Base-by-base conservation (phyloP, 106 monocot species). In the Phalaenopsis equestris region DNA sequence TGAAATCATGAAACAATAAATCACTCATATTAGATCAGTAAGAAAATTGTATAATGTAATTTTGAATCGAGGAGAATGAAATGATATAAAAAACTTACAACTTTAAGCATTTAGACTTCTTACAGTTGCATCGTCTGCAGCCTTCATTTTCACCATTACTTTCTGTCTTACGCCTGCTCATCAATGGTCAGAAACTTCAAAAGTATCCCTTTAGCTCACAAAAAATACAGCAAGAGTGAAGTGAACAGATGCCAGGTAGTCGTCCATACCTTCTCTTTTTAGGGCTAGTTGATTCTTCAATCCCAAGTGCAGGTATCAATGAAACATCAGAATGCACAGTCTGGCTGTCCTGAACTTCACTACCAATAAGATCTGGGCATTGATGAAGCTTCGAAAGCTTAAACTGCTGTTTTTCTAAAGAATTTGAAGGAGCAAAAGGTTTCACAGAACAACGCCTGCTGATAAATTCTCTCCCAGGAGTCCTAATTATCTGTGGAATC, bases 61-160 rank as follows among this genome's bases (percentile, higher is more conserved):
- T 43, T 5, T 45, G 17, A 74, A 30, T 30, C 52, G 2, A 76
- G 6, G 49, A 76, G 30, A 76, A 76, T 76, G 47, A n/a, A 23
- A 48, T 12, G 24, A 10, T 1, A 41, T 39, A 75, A 75, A 75
- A 78, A 39, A 56, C 93, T 89, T 80, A 99, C 98, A 99, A 94
- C 82, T 99, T 99, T 81, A 99, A 84, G 88, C 98, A 99, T 78
- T 99, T 94, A 49, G 98, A 99, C 85, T 99, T 99, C 84, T 99
- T 99, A 73, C 98, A 99, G 81, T 93, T 91, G 77, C 98, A 99
- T 7, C 91, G 89, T 80, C 86, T 99, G 90, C 98, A 99, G 48
- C 84, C 57, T 24, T 94, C 94, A 75, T 83, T 83, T 64, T 99
- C 98, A 82, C 78, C 78, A 78, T 82, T 79, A 77, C 73, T 89